Base-by-base conservation (phyloP, 2,329 filamentous ascomycete species). In the Phyllachora maydis region DNA sequence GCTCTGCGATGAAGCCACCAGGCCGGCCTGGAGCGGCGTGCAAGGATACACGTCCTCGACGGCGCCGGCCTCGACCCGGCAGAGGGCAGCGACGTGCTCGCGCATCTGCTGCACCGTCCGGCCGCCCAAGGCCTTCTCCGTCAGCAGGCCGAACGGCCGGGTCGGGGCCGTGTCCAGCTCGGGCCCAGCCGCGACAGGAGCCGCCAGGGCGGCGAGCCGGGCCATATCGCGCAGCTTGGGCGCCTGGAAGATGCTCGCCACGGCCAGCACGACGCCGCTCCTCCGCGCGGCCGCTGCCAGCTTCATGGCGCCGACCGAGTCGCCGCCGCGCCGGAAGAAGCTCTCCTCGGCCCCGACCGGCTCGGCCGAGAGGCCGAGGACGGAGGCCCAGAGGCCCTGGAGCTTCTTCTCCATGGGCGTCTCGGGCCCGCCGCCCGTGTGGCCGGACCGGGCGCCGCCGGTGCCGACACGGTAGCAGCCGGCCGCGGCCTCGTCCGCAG, bases 221-320 rank as follows among this genome's bases (percentile, higher is more conserved):
- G 65, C 63, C 39, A 69, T 59, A 26, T 68, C 61, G 24, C 49
- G 50, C 6, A 59, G 38, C 6, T 48, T 49, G 11, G 47, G 42
- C 41, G 47, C 49, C 32, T 48, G 43, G 43, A 71, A 68, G 26
- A 68, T 57, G 14, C 62, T 52, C 3, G 58, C 55, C 2, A 70
- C 65, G 1, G 52, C 59, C 13, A 70, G 34, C 6, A 47, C 43
- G 23, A 62, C 37, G 0, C 53, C 54, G 13, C 54, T 50, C 3
- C 48, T 43, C 12, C 62, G 47, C 3, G 59, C 53, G 25, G 59
- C 56, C 3, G 63, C 58, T 1, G 68, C 65, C 1, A 71, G 44
- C 36, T 60, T 65, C 61, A 71, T 72, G 2, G 63, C 63, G 2
- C 53, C 43, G 14, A 69, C 60, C 0, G 64, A 69, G 40, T 69